Base-by-base conservation (phyloP, 148 eudicot genomes). In the Chenopodium formosanum region DNA sequence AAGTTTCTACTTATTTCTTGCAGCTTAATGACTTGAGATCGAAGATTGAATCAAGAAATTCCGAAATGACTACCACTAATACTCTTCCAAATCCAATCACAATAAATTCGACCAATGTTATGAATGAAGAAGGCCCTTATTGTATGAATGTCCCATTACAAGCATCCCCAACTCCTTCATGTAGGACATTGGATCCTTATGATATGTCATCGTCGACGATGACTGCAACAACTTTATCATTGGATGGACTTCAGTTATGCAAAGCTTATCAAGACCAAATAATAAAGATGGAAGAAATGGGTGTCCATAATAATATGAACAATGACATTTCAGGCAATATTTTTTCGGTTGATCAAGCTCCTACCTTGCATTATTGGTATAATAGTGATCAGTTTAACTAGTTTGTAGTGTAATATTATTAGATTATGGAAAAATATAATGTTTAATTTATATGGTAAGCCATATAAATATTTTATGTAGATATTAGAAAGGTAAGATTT, bases 11-110 rank as follows among this genome's bases (percentile, higher is more conserved):
- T 46, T 3, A 58, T 70, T 20, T 31, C 1, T 44, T 79, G 76
- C 75, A 95, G 98, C 90, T 95, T 74, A 67, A 76, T 68, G 97
- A 92, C 67, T 79, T 95, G 88, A 95, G 88, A 84, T 83, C 90
- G 31, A 92, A 92, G 86, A 71, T 84, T 46, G 93, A 74, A 25
- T 92, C 84, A 66, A 85, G 78, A 50, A 78, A 68, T 29, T 27
- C 60, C 1, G 89, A 86, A 20, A 84, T 77, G 80, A 86, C 25
- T 20, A 86, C 34, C 20, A 29, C n/a, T 11, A 76, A 58, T 60
- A 27, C 20, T 74, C 83, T 0, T 79, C 79, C 73, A 82, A 86
- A 3, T 53, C 80, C 16, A 78, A 58, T 32, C 29, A 78, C 83
- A 16, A 25, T 23, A 20, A 74, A 80, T 53, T 80, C 68, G 1